Conservation (phyloP, 1,139 yeast genomes). For the Pichia norvegensis region DNA sequence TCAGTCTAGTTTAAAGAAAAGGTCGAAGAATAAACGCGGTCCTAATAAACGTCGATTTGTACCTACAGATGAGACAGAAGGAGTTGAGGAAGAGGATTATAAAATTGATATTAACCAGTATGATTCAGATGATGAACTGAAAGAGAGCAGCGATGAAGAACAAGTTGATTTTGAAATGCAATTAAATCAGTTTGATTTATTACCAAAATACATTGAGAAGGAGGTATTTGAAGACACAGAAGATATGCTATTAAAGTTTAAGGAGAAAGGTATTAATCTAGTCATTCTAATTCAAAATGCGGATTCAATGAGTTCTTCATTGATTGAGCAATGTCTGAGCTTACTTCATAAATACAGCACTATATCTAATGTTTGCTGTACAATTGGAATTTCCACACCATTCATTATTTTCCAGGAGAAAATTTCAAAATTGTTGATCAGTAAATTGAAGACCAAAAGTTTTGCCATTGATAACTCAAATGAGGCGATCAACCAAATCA, state of each 20-base stretch:
- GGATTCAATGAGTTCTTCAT: constrained; percentile 47
- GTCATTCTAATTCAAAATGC: constrained; percentile 56
- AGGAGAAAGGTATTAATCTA: constrained; percentile 12
- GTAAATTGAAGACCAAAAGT: constrained; percentile 20
- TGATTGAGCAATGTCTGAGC: constrained; percentile 43
- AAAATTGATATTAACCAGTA: constrained; percentile 13
- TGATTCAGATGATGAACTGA: constrained; percentile 13
- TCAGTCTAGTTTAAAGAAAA: not conserved
- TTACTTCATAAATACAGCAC: constrained; percentile 34
- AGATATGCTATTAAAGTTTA: constrained; percentile 27
- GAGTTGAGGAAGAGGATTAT: constrained; percentile 18
- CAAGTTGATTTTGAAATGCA: constrained; percentile 16
- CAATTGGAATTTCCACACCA: constrained; percentile 49
- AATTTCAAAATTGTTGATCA: constrained; percentile 28
- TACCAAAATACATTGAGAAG: constrained; percentile 18
- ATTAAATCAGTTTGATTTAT: constrained; percentile 17
- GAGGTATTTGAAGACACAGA: constrained; percentile 29
- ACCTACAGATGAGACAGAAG: constrained; percentile 5
- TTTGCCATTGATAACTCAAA: constrained; percentile 39
- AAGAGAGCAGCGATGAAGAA: constrained; percentile 10
- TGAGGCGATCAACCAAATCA: constrained; percentile 35
- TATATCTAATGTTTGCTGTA: constrained; percentile 13
- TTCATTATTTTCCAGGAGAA: constrained; percentile 36
- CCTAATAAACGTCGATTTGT: not conserved
- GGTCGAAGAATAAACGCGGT: not conserved